phyloP scores from a whole-genome alignment of 1,284 basidiomycete species.

The Erythrobasidium hasegawianum region DNA sequence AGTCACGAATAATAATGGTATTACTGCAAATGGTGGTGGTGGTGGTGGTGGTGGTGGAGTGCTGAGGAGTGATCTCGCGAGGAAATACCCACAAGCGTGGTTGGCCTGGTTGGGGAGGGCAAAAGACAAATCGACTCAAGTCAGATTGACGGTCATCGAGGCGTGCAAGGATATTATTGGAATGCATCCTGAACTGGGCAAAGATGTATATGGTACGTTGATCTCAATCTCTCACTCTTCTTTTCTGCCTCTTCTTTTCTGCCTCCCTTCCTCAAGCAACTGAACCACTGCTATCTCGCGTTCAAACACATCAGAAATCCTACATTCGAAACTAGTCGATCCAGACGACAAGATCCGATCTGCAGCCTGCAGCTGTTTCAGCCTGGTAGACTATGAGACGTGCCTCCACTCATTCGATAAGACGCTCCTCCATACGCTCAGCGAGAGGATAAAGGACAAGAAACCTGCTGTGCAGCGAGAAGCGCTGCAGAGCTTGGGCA shows the following conservation, averaged over 20 bases:
- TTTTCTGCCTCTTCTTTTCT: no score
- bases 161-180: slow-evolving; percentile 61
- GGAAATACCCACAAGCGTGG: slow-evolving; percentile 81
- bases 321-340: slow-evolving; percentile 70
- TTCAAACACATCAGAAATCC: slow-evolving; percentile 54
- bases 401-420: slow-evolving; percentile 74
- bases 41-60: slow-evolving; percentile 11
- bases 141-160: slow-evolving; percentile 78
- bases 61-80: slow-evolving; percentile 57
- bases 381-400: slow-evolving; percentile 83
- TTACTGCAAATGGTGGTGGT: no score
- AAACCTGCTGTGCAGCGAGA: slow-evolving; percentile 78
- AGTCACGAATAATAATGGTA: background rate
- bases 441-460: slow-evolving; percentile 75
- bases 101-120: slow-evolving; percentile 73
- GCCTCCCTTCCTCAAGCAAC: no score
- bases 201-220: slow-evolving; percentile 64
- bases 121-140: slow-evolving; percentile 67
- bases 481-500: slow-evolving; percentile 72
- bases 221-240: background rate
- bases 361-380: slow-evolving; percentile 75
- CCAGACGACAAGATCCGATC: slow-evolving; percentile 88
- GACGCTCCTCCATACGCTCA: slow-evolving; percentile 62
- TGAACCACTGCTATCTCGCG: background rate
- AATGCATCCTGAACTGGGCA: slow-evolving; percentile 65